A percentile compares a stretch with the other conserved stretches of the same genome.
These are phyloP conservation scores for Meyerozyma elateridarum DNA, from an alignment of 1,139 yeast genomes.

Conservation along the genomic window DNA sequence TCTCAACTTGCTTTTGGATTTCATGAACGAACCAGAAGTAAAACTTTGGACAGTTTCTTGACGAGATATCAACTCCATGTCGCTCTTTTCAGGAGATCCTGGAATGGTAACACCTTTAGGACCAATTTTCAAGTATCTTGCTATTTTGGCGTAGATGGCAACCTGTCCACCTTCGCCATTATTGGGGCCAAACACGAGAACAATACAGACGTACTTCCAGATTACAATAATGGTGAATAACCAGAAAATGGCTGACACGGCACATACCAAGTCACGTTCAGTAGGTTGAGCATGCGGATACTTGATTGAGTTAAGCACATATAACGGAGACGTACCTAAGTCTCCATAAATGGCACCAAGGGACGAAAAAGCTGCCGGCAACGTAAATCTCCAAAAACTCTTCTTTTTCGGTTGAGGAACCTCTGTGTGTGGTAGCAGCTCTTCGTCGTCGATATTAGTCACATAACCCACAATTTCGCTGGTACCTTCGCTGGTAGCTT, in stretches of 20 bases:
- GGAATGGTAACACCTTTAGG: constrained; percentile 44
- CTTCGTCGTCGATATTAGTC: constrained; percentile 1
- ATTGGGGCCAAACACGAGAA: constrained; percentile 47
- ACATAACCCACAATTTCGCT: neutral
- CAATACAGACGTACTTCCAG: constrained; percentile 46
- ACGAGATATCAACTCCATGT: constrained; percentile 35
- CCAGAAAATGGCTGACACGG: constrained; percentile 50
- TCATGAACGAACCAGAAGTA: constrained; percentile 10
- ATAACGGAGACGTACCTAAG: constrained; percentile 57
- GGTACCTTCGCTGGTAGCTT: too few species aligned
- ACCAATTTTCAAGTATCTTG: constrained; percentile 43
- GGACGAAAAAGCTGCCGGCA: constrained; percentile 29
- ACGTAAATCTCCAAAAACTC: constrained; percentile 21
- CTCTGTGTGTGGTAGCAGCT: neutral
- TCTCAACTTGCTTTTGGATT: constrained; percentile 15
- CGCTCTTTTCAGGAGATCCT: constrained; percentile 30
- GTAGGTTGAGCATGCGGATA: constrained; percentile 26
- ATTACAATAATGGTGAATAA: constrained; percentile 49
- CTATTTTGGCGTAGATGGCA: constrained; percentile 55
- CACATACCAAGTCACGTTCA: constrained; percentile 44
- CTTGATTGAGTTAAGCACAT: constrained; percentile 44
- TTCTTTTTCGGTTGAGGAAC: constrained; percentile 8
- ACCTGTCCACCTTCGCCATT: constrained; percentile 61
- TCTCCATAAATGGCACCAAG: constrained; percentile 62
- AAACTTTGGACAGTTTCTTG: constrained; percentile 34